Base-by-base conservation (phyloP, 345 rosid species). In the Fremontodendron californicum region DNA sequence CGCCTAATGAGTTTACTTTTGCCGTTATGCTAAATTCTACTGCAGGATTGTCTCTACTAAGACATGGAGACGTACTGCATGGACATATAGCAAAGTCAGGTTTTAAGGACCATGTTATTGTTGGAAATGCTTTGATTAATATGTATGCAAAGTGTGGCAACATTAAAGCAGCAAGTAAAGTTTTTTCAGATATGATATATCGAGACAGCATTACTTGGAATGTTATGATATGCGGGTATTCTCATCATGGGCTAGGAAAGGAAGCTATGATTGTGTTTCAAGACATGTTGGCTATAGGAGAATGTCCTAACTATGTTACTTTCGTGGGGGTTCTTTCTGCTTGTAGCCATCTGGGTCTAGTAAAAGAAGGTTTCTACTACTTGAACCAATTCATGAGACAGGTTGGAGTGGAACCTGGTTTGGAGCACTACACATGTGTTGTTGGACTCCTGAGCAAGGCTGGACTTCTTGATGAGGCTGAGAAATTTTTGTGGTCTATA, bases 391-490 rank as follows among this genome's bases (percentile, higher is more conserved):
- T 75, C 48, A 89, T 94, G 98, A 84, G 74, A 84, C 80, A 81
- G 35, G 57, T 69, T 73, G 87, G 86, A 33, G 79, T 90, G 40
- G 71, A 86, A 54, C 96, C 54, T 64, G 92, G 91, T 63, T 78
- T 94, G 74, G 90, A 88, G 86, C 98, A 94, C 77, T 90, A 89
- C 75, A 91, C 97, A 52, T 92, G 98, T 75, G 82, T 92, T 29
- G 81, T 94, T 78, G 86, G 96, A 72, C 91, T 90, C 75, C 87
- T 94, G 75, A 78, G 93, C 84, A 94, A 85, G 78, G 91, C 94
- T 7, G 91, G 98, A 64, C 78, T 76, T 57, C 89, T 94, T 29
- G 77, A 87, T 25, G 89, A 88, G 73, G 93, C 89, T 79, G 79
- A 79, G 78, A 79, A 71, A 35, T 87, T 92, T 83, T 85, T 94